A percentile compares a stretch with the other conserved stretches of the same genome.
phyloP scores from a whole-genome alignment of 805 yeast species.

The Kluyveromyces siamensis region DNA sequence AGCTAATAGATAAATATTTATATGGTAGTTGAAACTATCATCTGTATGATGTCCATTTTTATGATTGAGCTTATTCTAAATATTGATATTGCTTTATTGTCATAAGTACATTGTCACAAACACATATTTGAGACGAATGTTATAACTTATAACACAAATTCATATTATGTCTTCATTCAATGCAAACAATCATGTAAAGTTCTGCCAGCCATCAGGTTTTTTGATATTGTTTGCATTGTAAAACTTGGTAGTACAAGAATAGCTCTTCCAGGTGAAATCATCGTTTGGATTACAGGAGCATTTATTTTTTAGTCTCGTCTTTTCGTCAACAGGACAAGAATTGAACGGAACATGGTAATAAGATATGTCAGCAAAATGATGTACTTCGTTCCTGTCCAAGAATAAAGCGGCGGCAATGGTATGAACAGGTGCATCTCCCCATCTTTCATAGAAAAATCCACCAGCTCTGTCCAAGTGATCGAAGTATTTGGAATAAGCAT shows the following conservation, averaged over 20 bases:
- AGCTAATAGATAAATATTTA: background rate
- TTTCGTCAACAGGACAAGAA: constrained; percentile 66
- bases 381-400: constrained; percentile 52
- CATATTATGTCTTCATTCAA: background rate
- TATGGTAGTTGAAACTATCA: background rate
- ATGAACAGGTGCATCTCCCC: constrained; percentile 92
- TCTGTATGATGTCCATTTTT: background rate
- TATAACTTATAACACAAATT: too few species aligned
- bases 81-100: constrained; percentile 12
- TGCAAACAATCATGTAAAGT: background rate
- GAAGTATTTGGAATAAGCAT: constrained; percentile 60
- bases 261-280: constrained; percentile 64
- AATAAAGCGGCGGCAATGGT: constrained; percentile 72
- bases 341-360: constrained; percentile 68
- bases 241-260: constrained; percentile 59
- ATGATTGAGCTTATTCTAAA: background rate
- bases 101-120: too few species aligned
- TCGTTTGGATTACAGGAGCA: constrained; percentile 69
- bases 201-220: constrained; percentile 59
- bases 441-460: constrained; percentile 80
- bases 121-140: too few species aligned
- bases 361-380: constrained; percentile 74
- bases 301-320: constrained; percentile 44
- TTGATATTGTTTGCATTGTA: constrained; percentile 40
- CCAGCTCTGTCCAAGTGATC: constrained; percentile 61